A percentile compares a stretch with the other conserved stretches of the same genome.
phyloP scores from a whole-genome alignment of 2,329 filamentous ascomycete species.

The Arthrobotrys musiformis region DNA sequence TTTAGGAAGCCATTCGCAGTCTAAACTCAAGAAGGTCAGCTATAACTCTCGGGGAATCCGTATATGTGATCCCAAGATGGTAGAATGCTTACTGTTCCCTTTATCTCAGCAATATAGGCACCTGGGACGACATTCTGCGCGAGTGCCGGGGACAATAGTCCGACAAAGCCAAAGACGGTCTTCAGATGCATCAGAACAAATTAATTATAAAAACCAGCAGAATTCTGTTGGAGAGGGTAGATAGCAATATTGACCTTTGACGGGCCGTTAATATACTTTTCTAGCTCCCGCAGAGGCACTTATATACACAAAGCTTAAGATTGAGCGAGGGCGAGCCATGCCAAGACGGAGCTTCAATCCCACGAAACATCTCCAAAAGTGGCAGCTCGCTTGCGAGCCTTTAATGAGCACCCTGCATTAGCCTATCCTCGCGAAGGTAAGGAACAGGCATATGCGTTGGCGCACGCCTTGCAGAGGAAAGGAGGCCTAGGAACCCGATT shows the following conservation, averaged over 20 bases:
- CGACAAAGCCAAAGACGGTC: neutral
- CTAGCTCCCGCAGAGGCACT: neutral
- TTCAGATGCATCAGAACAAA: neutral
- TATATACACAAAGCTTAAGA: neutral
- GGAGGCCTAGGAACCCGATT: too few relatives aligned
- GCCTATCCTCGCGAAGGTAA: too few relatives aligned
- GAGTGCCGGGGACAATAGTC: neutral
- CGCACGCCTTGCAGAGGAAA: too few relatives aligned
- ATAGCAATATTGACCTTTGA: slow-evolving; percentile 22
- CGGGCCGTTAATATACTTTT: slow-evolving; percentile 40
- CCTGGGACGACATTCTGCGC: neutral
- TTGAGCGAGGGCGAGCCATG: neutral
- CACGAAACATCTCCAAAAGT: too few relatives aligned
- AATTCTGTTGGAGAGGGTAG: slow-evolving; percentile 11
- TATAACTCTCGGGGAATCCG: neutral
- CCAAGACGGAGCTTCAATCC: too few relatives aligned
- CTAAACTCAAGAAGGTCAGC: neutral
- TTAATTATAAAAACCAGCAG: neutral
- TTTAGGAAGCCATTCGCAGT: slow-evolving; percentile 36
- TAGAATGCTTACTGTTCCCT: neutral
- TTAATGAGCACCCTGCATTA: too few relatives aligned
- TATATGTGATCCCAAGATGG: neutral
- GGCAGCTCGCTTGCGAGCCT: too few relatives aligned
- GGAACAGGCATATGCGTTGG: too few relatives aligned
- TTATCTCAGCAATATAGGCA: neutral